Base-by-base conservation (phyloP, 106 monocot genomes). In the Dendrobium chrysotoxum region DNA sequence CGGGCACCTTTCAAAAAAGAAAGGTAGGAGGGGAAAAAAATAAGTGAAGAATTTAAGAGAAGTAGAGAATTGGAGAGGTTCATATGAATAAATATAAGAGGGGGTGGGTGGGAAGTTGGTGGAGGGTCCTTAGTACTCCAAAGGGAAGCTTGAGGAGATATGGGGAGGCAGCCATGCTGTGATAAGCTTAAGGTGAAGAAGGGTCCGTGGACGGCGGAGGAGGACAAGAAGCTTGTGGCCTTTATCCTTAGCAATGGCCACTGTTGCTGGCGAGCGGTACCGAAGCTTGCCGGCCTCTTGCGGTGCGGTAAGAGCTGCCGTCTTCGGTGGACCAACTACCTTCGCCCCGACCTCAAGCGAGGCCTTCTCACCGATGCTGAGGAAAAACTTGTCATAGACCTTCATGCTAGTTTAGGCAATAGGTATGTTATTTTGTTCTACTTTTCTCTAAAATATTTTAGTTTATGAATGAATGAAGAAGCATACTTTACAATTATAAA, bases 131-230 rank as follows among this genome's bases (percentile, higher is more conserved):
- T 74, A 20, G 74, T 15, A 41, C 41, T 41, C 40, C 74, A 20
- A 1, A 40, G 41, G 20, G 45, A 75, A 42, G 75, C 23, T 46
- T n/a, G 45, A 46, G n/a, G 30, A 70, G 28, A 28, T 30, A 94
- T 94, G 93, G 93, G 93, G 28, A 83, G 93, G 68, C 84, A 89
- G 55, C 93, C 91, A 30, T 94, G 93, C 86, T 94, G 93, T 67
- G 92, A 93, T 67, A 90, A 90, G 83, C 81, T 83, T n/a, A 75
- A 86, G 28, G 90, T 93, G 82, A 93, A 93, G 90, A 88, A 85
- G 78, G 92, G 92, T 47, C 90, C 92, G 30, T 93, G 92, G 92
- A 90, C 90, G 53, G 88, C 86, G 16, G 92, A 90, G 84, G 92
- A 93, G 75, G 92, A 93, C 77, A 88, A 72, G 78, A 93, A 93